A percentile compares a stretch with the other conserved stretches of the same genome.
Evolutionary conservation across 2,329 filamentous ascomycete species (phyloP).

Genomic region (Aspergillus sojae): DNA sequence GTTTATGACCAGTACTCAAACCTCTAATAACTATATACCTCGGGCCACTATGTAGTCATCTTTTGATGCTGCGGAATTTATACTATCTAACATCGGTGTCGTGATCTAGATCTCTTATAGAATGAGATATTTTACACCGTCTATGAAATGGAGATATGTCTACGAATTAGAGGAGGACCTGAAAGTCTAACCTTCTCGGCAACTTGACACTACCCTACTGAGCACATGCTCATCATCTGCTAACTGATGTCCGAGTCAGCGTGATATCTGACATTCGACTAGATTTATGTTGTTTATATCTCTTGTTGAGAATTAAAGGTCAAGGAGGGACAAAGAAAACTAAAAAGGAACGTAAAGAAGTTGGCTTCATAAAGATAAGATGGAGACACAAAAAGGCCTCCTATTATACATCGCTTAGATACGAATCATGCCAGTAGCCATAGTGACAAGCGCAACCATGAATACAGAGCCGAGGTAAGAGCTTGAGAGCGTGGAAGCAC

Average conservation of each 20-base stretch:
- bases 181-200: too few species aligned
- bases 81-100: too few species aligned
- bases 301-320: background rate
- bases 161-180: too few species aligned
- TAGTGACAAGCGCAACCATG: background rate
- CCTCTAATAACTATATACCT: too few species aligned
- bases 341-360: background rate
- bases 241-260: background rate
- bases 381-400: background rate
- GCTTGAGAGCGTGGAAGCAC: background rate
- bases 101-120: too few species aligned
- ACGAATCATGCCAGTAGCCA: background rate
- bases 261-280: background rate
- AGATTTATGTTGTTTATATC: background rate
- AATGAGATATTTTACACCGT: too few species aligned
- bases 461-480: background rate
- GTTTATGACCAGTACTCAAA: too few species aligned
- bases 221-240: too few species aligned
- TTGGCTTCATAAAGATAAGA: background rate
- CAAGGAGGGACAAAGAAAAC: background rate
- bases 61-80: too few species aligned
- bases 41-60: too few species aligned
- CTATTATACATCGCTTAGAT: background rate
- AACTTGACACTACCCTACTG: too few species aligned
- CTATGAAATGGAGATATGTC: too few species aligned